phyloP scores from a whole-genome alignment of 1,284 basidiomycete genomes.

The Boletellus deceptivus region DNA sequence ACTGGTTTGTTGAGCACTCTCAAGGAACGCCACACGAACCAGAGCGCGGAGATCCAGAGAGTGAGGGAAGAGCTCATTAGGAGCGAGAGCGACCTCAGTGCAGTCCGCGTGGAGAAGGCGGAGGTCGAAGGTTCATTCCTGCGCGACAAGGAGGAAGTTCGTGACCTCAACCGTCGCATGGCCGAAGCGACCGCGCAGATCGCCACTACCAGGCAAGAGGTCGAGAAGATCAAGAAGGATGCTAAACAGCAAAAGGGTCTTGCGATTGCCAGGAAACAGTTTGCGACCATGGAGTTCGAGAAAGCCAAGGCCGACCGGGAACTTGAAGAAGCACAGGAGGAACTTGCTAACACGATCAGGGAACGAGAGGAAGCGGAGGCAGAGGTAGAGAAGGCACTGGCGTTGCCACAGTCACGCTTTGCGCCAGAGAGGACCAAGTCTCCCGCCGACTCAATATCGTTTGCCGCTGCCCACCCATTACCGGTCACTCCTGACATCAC shows the following conservation, averaged over 20 bases:
- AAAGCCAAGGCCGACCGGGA: constrained; percentile 73
- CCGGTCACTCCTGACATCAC: constrained; percentile 63
- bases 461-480: constrained; percentile 67
- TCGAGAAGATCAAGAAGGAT: constrained; percentile 92
- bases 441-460: constrained; percentile 48
- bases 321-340: constrained; percentile 59
- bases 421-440: constrained; percentile 24
- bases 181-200: constrained; percentile 78
- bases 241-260: constrained; percentile 95
- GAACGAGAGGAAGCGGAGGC: constrained; percentile 60
- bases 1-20: constrained; percentile 72
- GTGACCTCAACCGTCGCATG: constrained; percentile 84
- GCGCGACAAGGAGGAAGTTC: constrained; percentile 92
- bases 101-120: constrained; percentile 84
- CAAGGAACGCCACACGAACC: constrained; percentile 69
- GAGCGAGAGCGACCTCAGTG: constrained; percentile 91
- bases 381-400: constrained; percentile 40
- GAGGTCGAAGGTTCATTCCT: constrained; percentile 89
- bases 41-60: constrained; percentile 75
- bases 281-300: constrained; percentile 81
- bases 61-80: constrained; percentile 81
- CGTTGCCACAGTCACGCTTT: constrained; percentile 4
- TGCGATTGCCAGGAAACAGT: constrained; percentile 94
- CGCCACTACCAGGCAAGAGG: constrained; percentile 65
- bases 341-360: constrained; percentile 50